These are phyloP conservation scores for Pleurotus platypus DNA, from an alignment of 768 basidiomycete species.

Conservation along the genomic window DNA sequence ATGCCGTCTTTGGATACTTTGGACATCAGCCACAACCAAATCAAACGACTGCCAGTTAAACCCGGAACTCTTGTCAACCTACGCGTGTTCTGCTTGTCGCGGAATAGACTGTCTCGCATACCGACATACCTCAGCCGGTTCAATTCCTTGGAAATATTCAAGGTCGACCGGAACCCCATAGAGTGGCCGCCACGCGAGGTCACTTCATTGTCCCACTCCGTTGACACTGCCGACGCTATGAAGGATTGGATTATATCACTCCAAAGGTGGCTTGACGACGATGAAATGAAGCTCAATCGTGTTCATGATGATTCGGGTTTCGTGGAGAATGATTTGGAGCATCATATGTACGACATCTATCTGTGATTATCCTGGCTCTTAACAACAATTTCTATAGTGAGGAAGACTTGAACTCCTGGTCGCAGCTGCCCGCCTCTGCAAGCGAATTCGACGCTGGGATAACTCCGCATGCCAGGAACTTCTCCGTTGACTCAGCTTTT, in stretches of 20 bases:
- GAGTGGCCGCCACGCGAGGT: conserved; percentile 83
- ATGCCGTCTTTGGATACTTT: conserved; percentile 90
- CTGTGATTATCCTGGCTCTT: conserved; percentile 1
- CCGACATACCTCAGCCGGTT: conserved; percentile 80
- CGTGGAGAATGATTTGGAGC: conserved; percentile 43
- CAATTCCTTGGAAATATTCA: conserved; percentile 68
- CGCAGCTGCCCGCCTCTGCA: conserved; percentile 23
- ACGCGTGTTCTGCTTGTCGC: conserved; percentile 79
- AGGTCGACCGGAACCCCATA: conserved; percentile 87
- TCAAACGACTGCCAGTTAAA: conserved; percentile 72
- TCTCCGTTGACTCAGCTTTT: conserved; percentile 58
- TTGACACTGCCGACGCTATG: conserved; percentile 48
- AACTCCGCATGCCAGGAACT: conserved; percentile 52
- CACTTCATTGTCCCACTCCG: conserved; percentile 38
- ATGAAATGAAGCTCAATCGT: conserved; percentile 36
- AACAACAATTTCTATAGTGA: conserved; percentile 25
- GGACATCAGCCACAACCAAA: conserved; percentile 91
- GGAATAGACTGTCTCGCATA: conserved; percentile 78
- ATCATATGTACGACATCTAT: conserved; percentile 28
- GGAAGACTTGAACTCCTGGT: conserved; percentile 41
- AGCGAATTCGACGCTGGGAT: conserved; percentile 31
- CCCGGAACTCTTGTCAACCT: conserved; percentile 79
- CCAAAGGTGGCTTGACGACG: conserved; percentile 72
- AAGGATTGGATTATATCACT: conserved; percentile 70
- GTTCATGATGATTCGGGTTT: conserved; percentile 50